Evolutionary conservation across 768 basidiomycete species (phyloP).

Genomic region (Gelatoporia subvermispora): DNA sequence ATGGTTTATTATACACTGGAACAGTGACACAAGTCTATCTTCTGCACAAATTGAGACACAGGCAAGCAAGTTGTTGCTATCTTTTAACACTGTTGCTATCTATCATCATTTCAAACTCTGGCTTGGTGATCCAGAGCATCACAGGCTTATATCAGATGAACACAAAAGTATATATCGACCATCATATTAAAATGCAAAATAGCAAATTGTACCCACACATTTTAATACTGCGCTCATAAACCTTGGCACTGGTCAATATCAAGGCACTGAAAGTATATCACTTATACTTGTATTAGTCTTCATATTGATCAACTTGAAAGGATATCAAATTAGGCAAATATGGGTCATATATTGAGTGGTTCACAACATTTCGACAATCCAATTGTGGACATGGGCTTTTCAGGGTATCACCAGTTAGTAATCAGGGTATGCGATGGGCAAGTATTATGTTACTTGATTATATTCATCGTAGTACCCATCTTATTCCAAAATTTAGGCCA

Average conservation of each 20-base stretch:
- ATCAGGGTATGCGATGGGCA: slow-evolving; percentile 7
- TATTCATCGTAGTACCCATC: slow-evolving; percentile 25
- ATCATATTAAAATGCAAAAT: slow-evolving; percentile 12
- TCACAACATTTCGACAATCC: slow-evolving; percentile 16
- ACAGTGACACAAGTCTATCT: not conserved
- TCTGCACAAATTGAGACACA: not conserved
- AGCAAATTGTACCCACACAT: slow-evolving; percentile 15
- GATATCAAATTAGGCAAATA: slow-evolving; percentile 17
- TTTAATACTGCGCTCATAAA: slow-evolving; percentile 33
- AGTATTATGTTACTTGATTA: slow-evolving; percentile 19
- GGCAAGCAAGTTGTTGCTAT: slow-evolving; percentile 5
- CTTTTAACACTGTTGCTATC: slow-evolving; percentile 21
- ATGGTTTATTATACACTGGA: slow-evolving; percentile 1
- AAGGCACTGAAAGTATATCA: slow-evolving; percentile 11
- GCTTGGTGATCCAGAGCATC: slow-evolving; percentile 7
- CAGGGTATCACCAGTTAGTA: slow-evolving; percentile 34
- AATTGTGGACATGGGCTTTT: slow-evolving; percentile 12
- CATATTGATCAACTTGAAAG: slow-evolving; percentile 21
- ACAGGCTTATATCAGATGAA: slow-evolving; percentile 24
- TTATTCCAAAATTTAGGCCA: slow-evolving; percentile 29
- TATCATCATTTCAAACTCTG: slow-evolving; percentile 29
- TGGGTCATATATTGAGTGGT: slow-evolving; percentile 27
- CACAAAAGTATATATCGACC: slow-evolving; percentile 29
- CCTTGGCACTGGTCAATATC: not conserved
- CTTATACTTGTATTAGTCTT: not conserved